Conservation (phyloP, 495 filamentous ascomycete species). For the Penicillium coffeae region DNA sequence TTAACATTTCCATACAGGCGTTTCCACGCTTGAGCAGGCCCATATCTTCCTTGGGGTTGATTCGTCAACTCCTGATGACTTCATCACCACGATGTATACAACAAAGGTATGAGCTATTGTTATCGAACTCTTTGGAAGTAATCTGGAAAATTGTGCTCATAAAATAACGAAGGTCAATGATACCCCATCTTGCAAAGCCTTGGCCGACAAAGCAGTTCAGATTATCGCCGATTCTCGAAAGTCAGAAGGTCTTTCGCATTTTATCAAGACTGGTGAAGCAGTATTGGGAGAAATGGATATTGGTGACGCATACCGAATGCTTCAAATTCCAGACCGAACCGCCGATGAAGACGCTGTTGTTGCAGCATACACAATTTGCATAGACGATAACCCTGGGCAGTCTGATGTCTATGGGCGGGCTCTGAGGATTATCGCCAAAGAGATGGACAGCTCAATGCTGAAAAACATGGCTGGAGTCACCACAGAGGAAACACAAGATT, state of each 20-base stretch:
- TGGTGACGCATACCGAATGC: slow-evolving; percentile 52
- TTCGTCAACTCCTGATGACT: slow-evolving; percentile 52
- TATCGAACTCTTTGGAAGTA: no score
- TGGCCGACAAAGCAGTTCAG: slow-evolving; percentile 51
- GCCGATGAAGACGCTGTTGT: slow-evolving; percentile 49
- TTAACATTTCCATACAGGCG: slow-evolving; percentile 24
- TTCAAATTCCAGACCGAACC: slow-evolving; percentile 52
- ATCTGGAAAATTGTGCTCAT: no score
- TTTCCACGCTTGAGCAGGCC: slow-evolving; percentile 61
- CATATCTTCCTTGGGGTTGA: slow-evolving; percentile 54
- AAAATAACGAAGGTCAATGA: slow-evolving; percentile 47
- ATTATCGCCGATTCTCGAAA: slow-evolving; percentile 55
- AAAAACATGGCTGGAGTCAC: slow-evolving; percentile 33
- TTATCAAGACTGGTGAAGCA: slow-evolving; percentile 52
- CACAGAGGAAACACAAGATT: slow-evolving; percentile 28
- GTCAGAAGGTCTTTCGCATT: slow-evolving; percentile 50
- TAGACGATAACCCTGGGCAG: slow-evolving; percentile 48
- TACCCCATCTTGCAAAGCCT: slow-evolving; percentile 42
- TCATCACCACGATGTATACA: slow-evolving; percentile 54
- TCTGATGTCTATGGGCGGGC: slow-evolving; percentile 46
- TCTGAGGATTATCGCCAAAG: slow-evolving; percentile 47
- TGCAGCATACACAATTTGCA: slow-evolving; percentile 46
- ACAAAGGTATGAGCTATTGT: slow-evolving; percentile 42
- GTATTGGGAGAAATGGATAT: slow-evolving; percentile 54
- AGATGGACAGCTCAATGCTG: slow-evolving; percentile 42